phyloP scores from a whole-genome alignment of 1,139 yeast species.

The Zhuliangozyma blackwelliae region DNA sequence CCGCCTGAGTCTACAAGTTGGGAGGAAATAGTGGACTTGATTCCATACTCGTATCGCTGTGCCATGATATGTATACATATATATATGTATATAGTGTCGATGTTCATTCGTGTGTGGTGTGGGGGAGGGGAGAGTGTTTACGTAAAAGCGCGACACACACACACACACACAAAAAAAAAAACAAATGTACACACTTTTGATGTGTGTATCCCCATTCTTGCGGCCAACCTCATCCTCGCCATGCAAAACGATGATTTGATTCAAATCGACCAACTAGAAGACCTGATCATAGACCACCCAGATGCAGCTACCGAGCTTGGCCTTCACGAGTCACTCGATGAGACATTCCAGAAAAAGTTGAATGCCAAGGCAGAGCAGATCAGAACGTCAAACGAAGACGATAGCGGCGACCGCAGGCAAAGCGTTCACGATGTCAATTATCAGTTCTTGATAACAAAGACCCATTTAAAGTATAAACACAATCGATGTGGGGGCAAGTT shows the following conservation, averaged over 20 bases:
- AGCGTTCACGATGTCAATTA: constrained; percentile 9
- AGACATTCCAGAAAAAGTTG: constrained; percentile 42
- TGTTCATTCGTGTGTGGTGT: too few species aligned
- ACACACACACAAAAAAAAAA: too few species aligned
- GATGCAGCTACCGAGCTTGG: constrained; percentile 34
- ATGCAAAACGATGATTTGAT: constrained; percentile 36
- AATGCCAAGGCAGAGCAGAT: constrained; percentile 45
- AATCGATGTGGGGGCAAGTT: constrained; percentile 38
- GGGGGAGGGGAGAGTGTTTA: neutral
- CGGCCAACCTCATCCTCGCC: neutral
- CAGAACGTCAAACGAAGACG: constrained; percentile 8
- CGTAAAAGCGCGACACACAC: too few species aligned
- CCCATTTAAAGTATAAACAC: constrained; percentile 44
- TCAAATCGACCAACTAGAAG: constrained; percentile 45
- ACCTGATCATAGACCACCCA: constrained; percentile 45
- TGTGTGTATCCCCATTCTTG: neutral
- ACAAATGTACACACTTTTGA: neutral
- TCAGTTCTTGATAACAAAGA: constrained; percentile 31
- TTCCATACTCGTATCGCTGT: too few species aligned
- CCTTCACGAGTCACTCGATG: constrained; percentile 33
- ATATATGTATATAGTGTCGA: too few species aligned
- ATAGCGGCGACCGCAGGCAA: constrained; percentile 10
- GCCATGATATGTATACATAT: too few species aligned
- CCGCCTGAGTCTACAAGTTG: too few species aligned
- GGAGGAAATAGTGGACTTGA: too few species aligned